A percentile compares a stretch with the other conserved stretches of the same genome.
These are phyloP conservation scores for Aspergillus indologenus DNA, from an alignment of 495 filamentous ascomycete genomes.

Conservation along the genomic window DNA sequence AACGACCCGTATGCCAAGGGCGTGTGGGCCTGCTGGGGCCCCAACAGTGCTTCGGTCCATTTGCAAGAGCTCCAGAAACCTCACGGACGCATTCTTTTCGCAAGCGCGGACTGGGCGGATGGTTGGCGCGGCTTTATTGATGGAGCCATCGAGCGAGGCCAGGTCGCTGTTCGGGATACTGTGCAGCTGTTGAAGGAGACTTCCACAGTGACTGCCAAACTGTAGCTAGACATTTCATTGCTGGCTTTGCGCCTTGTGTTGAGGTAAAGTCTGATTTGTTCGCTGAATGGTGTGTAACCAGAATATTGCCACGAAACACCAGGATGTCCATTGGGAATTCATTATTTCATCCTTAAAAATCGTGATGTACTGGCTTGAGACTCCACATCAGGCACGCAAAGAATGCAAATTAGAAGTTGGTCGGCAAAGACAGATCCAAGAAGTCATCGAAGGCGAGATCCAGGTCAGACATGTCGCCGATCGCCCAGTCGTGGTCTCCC, in stretches of 20 bases:
- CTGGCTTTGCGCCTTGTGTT: too few relatives aligned
- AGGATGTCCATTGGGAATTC: too few relatives aligned
- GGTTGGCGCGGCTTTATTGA: constrained; percentile 30
- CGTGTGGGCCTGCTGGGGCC: constrained; percentile 23
- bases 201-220: too few relatives aligned
- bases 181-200: constrained; percentile 8
- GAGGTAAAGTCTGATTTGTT: too few relatives aligned
- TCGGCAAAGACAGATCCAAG: neutral
- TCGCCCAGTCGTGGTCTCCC: neutral
- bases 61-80: constrained; percentile 18
- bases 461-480: neutral
- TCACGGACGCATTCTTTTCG: constrained; percentile 23
- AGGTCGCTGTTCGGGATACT: constrained; percentile 8
- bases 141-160: constrained; percentile 28
- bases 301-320: too few relatives aligned
- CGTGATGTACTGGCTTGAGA: too few relatives aligned
- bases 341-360: too few relatives aligned
- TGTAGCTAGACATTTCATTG: too few relatives aligned
- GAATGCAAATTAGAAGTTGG: neutral
- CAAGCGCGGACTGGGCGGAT: constrained; percentile 27
- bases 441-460: neutral
- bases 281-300: too few relatives aligned
- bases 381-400: too few relatives aligned
- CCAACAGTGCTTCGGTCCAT: constrained; percentile 15
- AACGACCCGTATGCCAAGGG: constrained; percentile 29